phyloP scores from a whole-genome alignment of 2,329 filamentous ascomycete species.

The Microsporum canis region DNA sequence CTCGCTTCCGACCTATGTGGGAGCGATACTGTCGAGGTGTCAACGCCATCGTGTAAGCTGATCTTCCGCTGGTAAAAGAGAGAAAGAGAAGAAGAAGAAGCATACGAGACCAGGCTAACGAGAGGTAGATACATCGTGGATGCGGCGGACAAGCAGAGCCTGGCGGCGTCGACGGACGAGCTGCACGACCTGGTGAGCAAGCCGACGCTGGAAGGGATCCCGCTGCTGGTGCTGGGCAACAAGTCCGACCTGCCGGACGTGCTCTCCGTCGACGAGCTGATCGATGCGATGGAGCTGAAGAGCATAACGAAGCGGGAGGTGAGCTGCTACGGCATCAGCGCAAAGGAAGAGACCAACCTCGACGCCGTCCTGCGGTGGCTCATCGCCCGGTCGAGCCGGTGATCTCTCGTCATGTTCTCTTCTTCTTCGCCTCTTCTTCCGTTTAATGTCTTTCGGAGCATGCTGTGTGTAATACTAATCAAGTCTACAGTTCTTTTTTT shows the following conservation, averaged over 20 bases:
- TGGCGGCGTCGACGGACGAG: slow-evolving; percentile 81
- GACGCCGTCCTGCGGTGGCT: slow-evolving; percentile 95
- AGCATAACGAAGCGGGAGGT: slow-evolving; percentile 84
- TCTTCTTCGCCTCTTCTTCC: neutral
- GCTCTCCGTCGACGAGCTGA: slow-evolving; percentile 85
- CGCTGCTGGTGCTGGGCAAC: slow-evolving; percentile 87
- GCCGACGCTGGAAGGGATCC: slow-evolving; percentile 74
- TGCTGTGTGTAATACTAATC: neutral
- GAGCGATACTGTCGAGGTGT: slow-evolving; percentile 96
- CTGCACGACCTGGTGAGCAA: slow-evolving; percentile 81
- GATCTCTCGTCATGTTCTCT: slow-evolving; percentile 21
- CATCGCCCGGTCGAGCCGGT: slow-evolving; percentile 75
- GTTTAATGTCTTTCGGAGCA: neutral
- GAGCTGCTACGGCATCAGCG: slow-evolving; percentile 96
- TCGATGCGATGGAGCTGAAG: slow-evolving; percentile 83
- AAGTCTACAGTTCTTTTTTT: neutral
- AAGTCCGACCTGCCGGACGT: slow-evolving; percentile 92
- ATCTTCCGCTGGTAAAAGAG: neutral
- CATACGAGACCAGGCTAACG: neutral
- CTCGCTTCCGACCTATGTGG: slow-evolving; percentile 97
- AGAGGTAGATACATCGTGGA: slow-evolving; percentile 75
- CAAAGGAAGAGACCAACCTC: slow-evolving; percentile 96
- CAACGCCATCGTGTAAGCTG: slow-evolving; percentile 73
- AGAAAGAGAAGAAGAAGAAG: neutral
- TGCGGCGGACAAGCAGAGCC: slow-evolving; percentile 69